Evolutionary conservation across 495 filamentous ascomycete genomes (phyloP).

Genomic region (Aspergillus conjunctus): DNA sequence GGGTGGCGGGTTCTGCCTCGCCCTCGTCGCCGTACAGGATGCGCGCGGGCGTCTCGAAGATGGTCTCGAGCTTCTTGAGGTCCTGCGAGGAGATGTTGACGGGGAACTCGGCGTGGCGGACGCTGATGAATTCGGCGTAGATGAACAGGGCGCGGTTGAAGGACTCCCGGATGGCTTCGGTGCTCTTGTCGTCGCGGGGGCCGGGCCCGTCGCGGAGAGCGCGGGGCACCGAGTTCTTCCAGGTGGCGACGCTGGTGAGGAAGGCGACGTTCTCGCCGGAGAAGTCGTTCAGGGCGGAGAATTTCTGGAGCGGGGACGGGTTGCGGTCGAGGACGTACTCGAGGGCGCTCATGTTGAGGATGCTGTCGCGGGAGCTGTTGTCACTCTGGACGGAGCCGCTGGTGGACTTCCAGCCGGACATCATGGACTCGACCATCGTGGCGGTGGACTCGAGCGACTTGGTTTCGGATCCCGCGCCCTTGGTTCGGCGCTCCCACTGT

Average conservation of each 20-base stretch:
- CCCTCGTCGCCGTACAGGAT: slow-evolving; percentile 38
- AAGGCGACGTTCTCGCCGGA: slow-evolving; percentile 71
- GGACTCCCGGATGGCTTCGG: slow-evolving; percentile 35
- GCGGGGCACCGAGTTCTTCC: slow-evolving; percentile 43
- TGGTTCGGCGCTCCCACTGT: slow-evolving; percentile 37
- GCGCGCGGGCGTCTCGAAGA: slow-evolving; percentile 50
- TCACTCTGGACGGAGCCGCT: slow-evolving; percentile 31
- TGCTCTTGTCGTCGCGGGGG: slow-evolving; percentile 23
- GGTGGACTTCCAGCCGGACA: slow-evolving; percentile 38
- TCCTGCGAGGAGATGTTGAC: slow-evolving; percentile 62
- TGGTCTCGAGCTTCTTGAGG: slow-evolving; percentile 46
- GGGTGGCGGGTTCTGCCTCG: slow-evolving; percentile 33
- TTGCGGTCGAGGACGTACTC: slow-evolving; percentile 59
- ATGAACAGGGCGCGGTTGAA: slow-evolving; percentile 60
- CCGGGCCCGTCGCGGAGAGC: slow-evolving; percentile 24
- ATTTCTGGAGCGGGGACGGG: slow-evolving; percentile 56
- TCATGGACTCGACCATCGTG: slow-evolving; percentile 39
- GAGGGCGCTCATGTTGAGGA: slow-evolving; percentile 61
- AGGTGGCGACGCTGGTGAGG: slow-evolving; percentile 58
- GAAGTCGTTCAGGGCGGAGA: slow-evolving; percentile 64
- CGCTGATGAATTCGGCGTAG: slow-evolving; percentile 58
- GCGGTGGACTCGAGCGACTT: slow-evolving; percentile 34
- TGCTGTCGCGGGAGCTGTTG: slow-evolving; percentile 37
- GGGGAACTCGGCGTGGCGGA: slow-evolving; percentile 59
- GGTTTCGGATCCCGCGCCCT: slow-evolving; percentile 26